phyloP scores from a whole-genome alignment of 805 yeast species.

The Barnettozyma sp. region DNA sequence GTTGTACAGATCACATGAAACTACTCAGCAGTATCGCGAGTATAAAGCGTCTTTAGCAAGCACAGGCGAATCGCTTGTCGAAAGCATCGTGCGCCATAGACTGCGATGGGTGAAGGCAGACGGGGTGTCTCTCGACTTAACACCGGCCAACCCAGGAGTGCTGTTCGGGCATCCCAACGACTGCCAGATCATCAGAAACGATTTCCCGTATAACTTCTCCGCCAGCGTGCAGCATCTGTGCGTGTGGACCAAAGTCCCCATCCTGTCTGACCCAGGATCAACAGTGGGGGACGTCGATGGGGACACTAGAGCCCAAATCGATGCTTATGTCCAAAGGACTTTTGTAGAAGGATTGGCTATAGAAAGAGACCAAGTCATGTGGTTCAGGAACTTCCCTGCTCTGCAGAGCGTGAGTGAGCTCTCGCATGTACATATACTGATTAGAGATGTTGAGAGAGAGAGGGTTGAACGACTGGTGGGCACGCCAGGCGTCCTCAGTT shows the following conservation, averaged over 20 bases:
- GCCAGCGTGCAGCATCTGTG: conserved; percentile 48
- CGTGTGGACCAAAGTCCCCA: conserved; percentile 57
- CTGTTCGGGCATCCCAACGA: conserved; percentile 27
- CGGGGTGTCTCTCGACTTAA: conserved; percentile 7
- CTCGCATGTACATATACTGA: conserved; percentile 64
- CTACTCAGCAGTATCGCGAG: conserved; percentile 36
- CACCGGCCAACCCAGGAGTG: conserved; percentile 16
- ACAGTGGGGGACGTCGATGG: conserved; percentile 36
- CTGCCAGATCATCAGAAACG: conserved; percentile 41
- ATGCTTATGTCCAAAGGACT: conserved; percentile 40
- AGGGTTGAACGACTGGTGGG: conserved; percentile 6
- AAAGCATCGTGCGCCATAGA: conserved; percentile 40
- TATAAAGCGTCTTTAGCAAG: conserved; percentile 37
- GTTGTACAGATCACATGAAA: conserved; percentile 38
- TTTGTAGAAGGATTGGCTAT: conserved; percentile 32
- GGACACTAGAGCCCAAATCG: conserved; percentile 39
- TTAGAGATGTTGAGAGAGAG: conserved; percentile 26
- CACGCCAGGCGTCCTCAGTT: conserved; percentile 2
- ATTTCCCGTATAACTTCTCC: conserved; percentile 62
- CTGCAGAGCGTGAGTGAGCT: conserved; percentile 61
- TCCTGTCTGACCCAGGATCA: conserved; percentile 38
- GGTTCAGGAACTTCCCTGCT: conserved; percentile 71
- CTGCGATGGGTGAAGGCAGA: conserved; percentile 40
- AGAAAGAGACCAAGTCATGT: conserved; percentile 31
- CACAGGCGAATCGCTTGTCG: conserved; percentile 36